These are phyloP conservation scores for Aspergillus brasiliensis DNA, from an alignment of 2,329 filamentous ascomycete genomes.

Conservation along the genomic window DNA sequence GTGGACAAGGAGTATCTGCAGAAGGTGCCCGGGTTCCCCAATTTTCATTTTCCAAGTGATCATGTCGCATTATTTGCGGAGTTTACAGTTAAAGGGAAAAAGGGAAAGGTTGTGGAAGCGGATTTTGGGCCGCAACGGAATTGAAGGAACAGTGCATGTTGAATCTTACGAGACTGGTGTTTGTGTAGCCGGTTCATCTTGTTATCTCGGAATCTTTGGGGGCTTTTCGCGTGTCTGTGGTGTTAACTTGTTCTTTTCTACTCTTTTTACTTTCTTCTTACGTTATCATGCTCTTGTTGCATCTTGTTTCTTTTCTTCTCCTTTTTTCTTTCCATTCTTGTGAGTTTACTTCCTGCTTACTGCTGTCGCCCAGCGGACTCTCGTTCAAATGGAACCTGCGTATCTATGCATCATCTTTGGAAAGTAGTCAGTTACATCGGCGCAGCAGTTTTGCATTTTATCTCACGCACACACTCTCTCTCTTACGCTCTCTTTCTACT, in stretches of 20 bases:
- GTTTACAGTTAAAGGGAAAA: constrained; percentile 84
- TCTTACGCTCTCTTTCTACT: constrained; percentile 35
- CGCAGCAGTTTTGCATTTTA: constrained; percentile 27
- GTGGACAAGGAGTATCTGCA: constrained; percentile 84
- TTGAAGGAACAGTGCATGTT: constrained; percentile 39
- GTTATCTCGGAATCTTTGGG: constrained; percentile 46
- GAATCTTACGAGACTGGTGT: constrained; percentile 42
- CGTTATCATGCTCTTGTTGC: constrained; percentile 14
- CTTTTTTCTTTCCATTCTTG: constrained; percentile 18
- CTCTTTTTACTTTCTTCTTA: constrained; percentile 19
- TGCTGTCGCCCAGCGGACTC: constrained; percentile 20
- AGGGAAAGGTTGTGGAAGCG: constrained; percentile 70
- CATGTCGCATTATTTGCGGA: constrained; percentile 88
- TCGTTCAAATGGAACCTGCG: constrained; percentile 12
- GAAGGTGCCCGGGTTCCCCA: constrained; percentile 86
- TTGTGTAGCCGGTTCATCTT: constrained; percentile 38
- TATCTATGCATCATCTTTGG: constrained; percentile 25
- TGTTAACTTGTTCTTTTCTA: constrained; percentile 22
- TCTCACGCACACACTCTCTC: constrained; percentile 28
- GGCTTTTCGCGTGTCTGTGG: constrained; percentile 32
- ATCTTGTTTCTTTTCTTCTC: constrained; percentile 22
- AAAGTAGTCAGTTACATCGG: constrained; percentile 29
- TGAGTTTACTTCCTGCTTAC: constrained; percentile 23
- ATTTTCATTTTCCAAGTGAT: constrained; percentile 92
- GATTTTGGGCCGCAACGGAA: constrained; percentile 60